Base-by-base conservation (phyloP, 495 filamentous ascomycete genomes). In the Daldinia loculata region DNA sequence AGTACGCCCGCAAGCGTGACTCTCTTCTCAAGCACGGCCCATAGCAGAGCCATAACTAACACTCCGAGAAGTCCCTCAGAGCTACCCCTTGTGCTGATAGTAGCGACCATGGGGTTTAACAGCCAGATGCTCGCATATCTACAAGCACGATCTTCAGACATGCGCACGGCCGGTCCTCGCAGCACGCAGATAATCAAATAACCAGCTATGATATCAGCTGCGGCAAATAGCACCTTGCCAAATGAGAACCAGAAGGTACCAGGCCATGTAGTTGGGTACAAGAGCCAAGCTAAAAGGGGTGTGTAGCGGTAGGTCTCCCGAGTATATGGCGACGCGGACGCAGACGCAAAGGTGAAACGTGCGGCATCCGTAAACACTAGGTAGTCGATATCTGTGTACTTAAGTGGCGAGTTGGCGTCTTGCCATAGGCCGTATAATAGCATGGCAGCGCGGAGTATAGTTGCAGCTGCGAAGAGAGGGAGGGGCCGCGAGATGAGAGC, bases 331-430 rank as follows among this genome's bases (percentile, higher is more conserved):
- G 92, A 92, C 38, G 76, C 66, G 4, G 80, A 77, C 3, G 53
- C 24, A 9, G 71, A 59, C 14, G 67, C 29, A 58, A 77, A 77
- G 45, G 92, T 85, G 77, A 90, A 94, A 66, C 91, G 92, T 7
- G 96, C 87, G 9, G 95, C 95, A 77, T 97, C 94, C n/a, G 96
- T 98, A 84, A 99, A 99, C 67, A 99, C 95, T 72, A 92, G 89
- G 84, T 99, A 99, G 86, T 99, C 95, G 76, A 99, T 97, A 80
- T 99, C 95, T 59, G 96, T 99, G 85, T 98, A 99, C 80, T 97
- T 97, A 72, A 99, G 80, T 3, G 93, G 86, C 9, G 93, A 95
- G 81, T 92, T 85, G 65, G 92, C 89, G 78, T 99, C 95, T 85
- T 99, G 95, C 82, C 90, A 91, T 62, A 92, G 86, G 39, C 96